These are phyloP conservation scores for Boletus subcaerulescens DNA, from an alignment of 768 basidiomycete species.

Conservation along the genomic window DNA sequence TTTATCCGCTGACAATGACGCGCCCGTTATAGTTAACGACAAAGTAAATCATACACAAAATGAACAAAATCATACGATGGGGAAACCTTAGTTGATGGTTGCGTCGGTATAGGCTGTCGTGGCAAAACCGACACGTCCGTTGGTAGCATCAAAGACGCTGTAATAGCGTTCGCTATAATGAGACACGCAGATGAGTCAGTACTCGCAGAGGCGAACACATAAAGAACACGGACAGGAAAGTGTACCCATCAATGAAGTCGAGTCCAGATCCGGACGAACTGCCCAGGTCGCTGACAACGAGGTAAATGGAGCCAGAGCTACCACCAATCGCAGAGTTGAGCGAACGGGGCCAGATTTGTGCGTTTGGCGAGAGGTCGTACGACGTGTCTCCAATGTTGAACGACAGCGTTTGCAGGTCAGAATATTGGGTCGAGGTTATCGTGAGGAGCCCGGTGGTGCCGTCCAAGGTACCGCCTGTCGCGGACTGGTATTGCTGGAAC, in stretches of 20 bases:
- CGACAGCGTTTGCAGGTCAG: conserved; percentile 21
- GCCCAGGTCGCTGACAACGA: conserved; percentile 27
- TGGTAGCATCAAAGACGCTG: conserved; percentile 30
- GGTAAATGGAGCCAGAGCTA: conserved; percentile 22
- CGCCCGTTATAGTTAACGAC: too few species aligned
- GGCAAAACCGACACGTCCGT: conserved; percentile 9
- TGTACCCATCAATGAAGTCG: conserved; percentile 26
- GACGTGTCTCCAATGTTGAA: conserved; percentile 25
- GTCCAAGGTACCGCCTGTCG: conserved; percentile 30
- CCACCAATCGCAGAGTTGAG: conserved; percentile 32
- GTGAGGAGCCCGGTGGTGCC: conserved; percentile 28
- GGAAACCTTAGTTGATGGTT: not conserved
- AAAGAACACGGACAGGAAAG: conserved; percentile 7
- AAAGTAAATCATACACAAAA: too few species aligned
- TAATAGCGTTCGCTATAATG: conserved; percentile 32
- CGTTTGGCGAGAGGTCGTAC: conserved; percentile 25
- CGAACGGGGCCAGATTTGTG: conserved; percentile 35
- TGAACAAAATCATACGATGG: too few species aligned
- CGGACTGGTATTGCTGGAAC: conserved; percentile 20
- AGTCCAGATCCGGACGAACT: conserved; percentile 11
- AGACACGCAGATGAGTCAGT: not conserved
- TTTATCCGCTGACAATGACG: too few species aligned
- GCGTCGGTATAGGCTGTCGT: not conserved
- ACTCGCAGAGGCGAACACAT: not conserved
- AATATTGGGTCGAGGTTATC: conserved; percentile 26